Percentiles rank a stretch among this genome's conserved stretches.
Conservation (phyloP, 768 basidiomycete species). For the Inosperma sp. region DNA sequence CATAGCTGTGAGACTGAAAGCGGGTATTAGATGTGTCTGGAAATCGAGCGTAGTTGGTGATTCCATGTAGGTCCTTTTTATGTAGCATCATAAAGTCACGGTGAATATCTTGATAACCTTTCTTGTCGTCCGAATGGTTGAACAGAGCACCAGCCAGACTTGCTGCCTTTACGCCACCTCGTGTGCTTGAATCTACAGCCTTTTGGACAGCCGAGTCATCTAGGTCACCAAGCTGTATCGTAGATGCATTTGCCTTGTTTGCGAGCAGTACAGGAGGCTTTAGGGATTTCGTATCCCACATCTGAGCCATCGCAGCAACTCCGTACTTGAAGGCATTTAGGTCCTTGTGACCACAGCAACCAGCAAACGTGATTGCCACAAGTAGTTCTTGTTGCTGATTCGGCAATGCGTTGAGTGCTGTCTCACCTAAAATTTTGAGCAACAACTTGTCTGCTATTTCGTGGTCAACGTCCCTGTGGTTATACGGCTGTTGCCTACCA, state of each 20-base stretch:
- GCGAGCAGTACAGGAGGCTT: conserved; percentile 21
- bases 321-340: conserved; percentile 28
- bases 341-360: conserved; percentile 31
- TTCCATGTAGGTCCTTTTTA: conserved; percentile 9
- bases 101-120: conserved; percentile 22
- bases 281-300: conserved; percentile 12
- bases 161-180: conserved; percentile 23
- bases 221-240: conserved; percentile 11
- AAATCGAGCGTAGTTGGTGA: conserved; percentile 11
- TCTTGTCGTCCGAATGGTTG: conserved; percentile 26
- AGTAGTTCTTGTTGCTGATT: conserved; percentile 11
- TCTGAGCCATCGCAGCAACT: conserved; percentile 7
- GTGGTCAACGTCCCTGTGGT: conserved; percentile 17
- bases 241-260: conserved; percentile 26
- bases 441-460: conserved; percentile 1
- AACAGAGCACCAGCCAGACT: conserved; percentile 24
- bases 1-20: conserved; percentile 17
- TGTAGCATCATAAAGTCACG: conserved; percentile 12
- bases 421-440: neutral
- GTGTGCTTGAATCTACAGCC: conserved; percentile 17
- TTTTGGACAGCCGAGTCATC: conserved; percentile 11
- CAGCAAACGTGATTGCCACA: conserved; percentile 21
- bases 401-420: conserved; percentile 10
- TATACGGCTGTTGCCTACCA: conserved; percentile 21
- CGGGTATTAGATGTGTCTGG: conserved; percentile 24